These are phyloP conservation scores for Rubus parviflorus DNA, from an alignment of 306 rosid genomes.

Conservation along the genomic window DNA sequence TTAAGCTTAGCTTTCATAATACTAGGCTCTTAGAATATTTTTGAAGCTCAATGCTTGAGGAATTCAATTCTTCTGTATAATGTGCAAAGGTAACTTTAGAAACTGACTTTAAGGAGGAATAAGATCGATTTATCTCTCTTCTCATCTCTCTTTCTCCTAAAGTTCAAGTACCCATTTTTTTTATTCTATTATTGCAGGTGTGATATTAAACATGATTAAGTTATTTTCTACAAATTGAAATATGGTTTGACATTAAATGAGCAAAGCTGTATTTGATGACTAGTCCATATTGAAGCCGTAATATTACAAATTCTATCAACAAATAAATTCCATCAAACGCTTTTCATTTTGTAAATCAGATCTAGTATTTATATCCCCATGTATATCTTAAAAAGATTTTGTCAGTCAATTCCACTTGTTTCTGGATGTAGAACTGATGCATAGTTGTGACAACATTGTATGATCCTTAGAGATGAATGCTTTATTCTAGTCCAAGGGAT, in stretches of 20 bases:
- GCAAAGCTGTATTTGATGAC: neutral
- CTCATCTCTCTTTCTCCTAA: neutral
- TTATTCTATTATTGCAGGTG: neutral
- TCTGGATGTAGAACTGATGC: neutral
- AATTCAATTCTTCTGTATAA: neutral
- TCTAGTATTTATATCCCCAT: neutral
- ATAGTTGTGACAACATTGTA: neutral
- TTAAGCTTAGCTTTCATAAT: neutral
- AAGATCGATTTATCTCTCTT: neutral
- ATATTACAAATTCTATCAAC: neutral
- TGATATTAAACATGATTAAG: neutral
- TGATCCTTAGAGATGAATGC: neutral
- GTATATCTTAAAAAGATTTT: neutral
- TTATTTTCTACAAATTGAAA: neutral
- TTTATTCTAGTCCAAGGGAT: slow-evolving; percentile 10
- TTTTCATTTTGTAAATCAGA: neutral
- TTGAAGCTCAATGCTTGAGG: neutral
- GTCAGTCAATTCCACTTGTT: neutral
- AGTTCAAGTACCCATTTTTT: neutral
- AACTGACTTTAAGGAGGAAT: neutral
- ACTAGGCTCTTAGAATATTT: neutral
- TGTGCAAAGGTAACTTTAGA: neutral
- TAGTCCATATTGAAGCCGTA: neutral
- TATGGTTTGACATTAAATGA: neutral
- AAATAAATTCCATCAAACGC: neutral